Percentiles rank a stretch among this genome's conserved stretches.
Evolutionary conservation across 1,139 yeast genomes (phyloP).

Genomic region (Debaryomycetaceae sp.): DNA sequence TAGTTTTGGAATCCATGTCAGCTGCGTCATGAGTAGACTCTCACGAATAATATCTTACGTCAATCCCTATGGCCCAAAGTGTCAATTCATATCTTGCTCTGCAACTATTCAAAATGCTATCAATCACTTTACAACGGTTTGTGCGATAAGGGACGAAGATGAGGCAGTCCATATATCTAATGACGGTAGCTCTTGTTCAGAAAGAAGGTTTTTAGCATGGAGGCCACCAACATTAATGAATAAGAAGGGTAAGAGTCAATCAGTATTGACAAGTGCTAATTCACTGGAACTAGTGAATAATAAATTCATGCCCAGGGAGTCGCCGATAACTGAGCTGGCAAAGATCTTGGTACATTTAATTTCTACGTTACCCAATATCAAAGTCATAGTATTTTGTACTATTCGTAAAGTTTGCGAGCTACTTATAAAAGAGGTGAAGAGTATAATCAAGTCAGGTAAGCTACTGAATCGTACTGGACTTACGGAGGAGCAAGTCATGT

Average conservation of each 20-base stretch:
- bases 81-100: constrained; percentile 82
- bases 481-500: constrained; percentile 66
- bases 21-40: constrained; percentile 76
- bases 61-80: constrained; percentile 8
- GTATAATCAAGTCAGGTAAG: constrained; percentile 28
- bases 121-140: constrained; percentile 65
- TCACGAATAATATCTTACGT: constrained; percentile 14
- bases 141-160: constrained; percentile 52
- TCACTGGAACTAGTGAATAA: constrained; percentile 5
- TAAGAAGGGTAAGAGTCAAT: constrained; percentile 45
- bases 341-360: constrained; percentile 61
- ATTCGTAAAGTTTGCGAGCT: constrained; percentile 84
- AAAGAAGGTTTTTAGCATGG: constrained; percentile 75
- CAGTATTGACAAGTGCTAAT: constrained; percentile 4
- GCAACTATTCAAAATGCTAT: constrained; percentile 82
- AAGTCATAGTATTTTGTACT: constrained; percentile 87
- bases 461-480: constrained; percentile 36
- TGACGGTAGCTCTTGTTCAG: constrained; percentile 90
- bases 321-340: constrained; percentile 74
- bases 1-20: constrained; percentile 88
- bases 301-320: constrained; percentile 50
- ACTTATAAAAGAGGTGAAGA: constrained; percentile 76
- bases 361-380: constrained; percentile 46
- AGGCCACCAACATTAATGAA: constrained; percentile 69
- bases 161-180: constrained; percentile 51